Conservation (phyloP, 202 grass and related monocot genomes). For the Eragrostis tef region DNA sequence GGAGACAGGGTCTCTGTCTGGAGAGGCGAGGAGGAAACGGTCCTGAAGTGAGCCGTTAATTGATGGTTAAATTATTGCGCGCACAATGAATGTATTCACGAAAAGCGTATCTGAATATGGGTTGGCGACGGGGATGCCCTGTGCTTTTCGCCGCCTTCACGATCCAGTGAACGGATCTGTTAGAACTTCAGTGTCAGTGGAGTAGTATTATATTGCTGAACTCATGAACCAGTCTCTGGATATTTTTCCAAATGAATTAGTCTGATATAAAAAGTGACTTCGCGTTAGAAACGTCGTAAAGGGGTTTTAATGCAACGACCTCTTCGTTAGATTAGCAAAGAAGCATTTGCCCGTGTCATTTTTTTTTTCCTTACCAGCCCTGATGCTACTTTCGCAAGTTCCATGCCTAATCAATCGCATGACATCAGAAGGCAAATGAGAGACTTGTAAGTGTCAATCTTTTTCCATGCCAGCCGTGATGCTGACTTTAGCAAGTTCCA, state of each 20-base stretch:
- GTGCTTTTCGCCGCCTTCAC: background rate
- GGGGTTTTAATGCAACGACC: background rate
- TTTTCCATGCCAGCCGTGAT: background rate
- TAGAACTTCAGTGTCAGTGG: background rate
- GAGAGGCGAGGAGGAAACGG: slow-evolving; percentile 16
- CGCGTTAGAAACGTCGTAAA: background rate
- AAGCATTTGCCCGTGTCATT: background rate
- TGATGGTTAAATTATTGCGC: background rate
- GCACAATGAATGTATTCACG: background rate
- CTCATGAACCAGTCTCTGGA: background rate
- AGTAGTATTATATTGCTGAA: background rate
- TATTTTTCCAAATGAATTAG: background rate
- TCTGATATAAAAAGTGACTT: background rate
- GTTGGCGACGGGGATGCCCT: background rate
- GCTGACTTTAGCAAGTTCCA: background rate
- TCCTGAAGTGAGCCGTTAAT: background rate
- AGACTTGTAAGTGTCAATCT: background rate
- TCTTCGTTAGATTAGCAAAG: background rate
- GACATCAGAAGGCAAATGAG: background rate
- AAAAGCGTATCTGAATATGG: slow-evolving; percentile 16
- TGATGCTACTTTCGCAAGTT: background rate
- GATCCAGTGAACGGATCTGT: background rate
- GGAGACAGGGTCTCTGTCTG: slow-evolving; percentile 23
- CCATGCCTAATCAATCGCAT: background rate
- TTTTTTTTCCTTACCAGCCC: background rate